Evolutionary conservation across 192 early-diverging fungal genomes (phyloP).

Genomic region (Backusella westeae): DNA sequence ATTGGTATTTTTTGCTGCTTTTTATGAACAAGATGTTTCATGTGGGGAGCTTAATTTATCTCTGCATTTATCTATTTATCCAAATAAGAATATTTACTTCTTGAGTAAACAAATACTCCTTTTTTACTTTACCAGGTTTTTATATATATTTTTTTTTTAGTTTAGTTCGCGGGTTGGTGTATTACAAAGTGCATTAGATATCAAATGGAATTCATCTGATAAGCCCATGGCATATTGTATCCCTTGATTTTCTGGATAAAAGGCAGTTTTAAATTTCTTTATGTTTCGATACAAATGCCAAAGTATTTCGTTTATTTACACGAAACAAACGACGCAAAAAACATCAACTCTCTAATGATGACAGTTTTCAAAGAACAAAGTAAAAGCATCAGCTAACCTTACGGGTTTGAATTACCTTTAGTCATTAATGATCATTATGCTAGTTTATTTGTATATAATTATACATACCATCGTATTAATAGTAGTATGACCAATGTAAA

Average conservation of each 20-base stretch:
- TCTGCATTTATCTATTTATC: not conserved
- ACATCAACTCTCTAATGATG: no score
- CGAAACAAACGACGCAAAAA: not conserved
- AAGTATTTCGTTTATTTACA: not conserved
- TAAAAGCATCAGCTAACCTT: no score
- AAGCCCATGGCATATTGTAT: not conserved
- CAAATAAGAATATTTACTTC: not conserved
- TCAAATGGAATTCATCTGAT: not conserved
- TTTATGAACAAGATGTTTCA: not conserved
- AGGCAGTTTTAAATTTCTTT: not conserved
- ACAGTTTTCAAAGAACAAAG: no score
- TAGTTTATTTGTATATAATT: no score
- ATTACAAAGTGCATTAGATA: not conserved
- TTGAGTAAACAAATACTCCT: not conserved
- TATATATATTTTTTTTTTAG: not conserved
- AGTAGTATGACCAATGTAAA: not conserved
- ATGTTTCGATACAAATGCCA: not conserved
- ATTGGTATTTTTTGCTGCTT: not conserved
- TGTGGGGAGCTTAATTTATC: not conserved
- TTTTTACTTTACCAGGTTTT: not conserved
- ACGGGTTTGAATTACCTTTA: no score
- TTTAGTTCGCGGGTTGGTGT: not conserved
- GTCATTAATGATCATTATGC: no score
- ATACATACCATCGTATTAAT: not conserved
- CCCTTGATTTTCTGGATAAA: not conserved